Evolutionary conservation across 768 basidiomycete species (phyloP).

Genomic region (Candolleomyces aberdarensis): DNA sequence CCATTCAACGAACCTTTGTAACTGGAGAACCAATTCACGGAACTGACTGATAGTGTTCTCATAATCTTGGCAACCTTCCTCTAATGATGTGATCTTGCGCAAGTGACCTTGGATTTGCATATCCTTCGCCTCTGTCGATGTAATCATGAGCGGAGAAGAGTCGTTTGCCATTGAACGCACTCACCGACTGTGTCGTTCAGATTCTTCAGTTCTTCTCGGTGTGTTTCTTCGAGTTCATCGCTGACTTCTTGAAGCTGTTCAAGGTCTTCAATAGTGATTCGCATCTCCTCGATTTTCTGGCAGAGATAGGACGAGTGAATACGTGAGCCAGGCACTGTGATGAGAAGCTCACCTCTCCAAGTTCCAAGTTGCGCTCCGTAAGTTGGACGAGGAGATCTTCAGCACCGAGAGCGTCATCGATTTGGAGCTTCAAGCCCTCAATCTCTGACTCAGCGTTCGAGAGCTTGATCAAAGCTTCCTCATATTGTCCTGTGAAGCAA

Average conservation of each 20-base stretch:
- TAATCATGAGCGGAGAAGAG: neutral
- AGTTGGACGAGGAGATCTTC: slow-evolving; percentile 96
- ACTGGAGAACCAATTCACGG: slow-evolving; percentile 81
- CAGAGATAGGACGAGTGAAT: neutral
- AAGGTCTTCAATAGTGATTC: slow-evolving; percentile 92
- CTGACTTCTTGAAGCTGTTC: slow-evolving; percentile 95
- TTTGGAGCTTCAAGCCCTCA: slow-evolving; percentile 89
- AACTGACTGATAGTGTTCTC: slow-evolving; percentile 90
- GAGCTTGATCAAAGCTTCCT: slow-evolving; percentile 74
- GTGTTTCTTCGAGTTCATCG: slow-evolving; percentile 96
- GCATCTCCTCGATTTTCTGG: slow-evolving; percentile 97
- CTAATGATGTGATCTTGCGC: slow-evolving; percentile 62
- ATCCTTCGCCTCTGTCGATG: slow-evolving; percentile 65
- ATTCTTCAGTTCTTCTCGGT: slow-evolving; percentile 88
- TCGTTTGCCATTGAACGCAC: neutral
- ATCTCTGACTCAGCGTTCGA: slow-evolving; percentile 88
- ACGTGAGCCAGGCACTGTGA: slow-evolving; percentile 10
- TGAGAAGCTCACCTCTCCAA: slow-evolving; percentile 66
- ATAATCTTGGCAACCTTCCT: slow-evolving; percentile 80
- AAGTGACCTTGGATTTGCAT: slow-evolving; percentile 62
- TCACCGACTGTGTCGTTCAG: slow-evolving; percentile 87
- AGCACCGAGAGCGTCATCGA: slow-evolving; percentile 92
- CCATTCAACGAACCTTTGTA: slow-evolving; percentile 60
- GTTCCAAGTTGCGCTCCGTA: slow-evolving; percentile 88
- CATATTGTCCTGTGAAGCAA: slow-evolving; percentile 61